Evolutionary conservation across 345 rosid genomes (phyloP), one percentile per base, ranked within the genome.

Genomic region (Eutrema japonicum): DNA sequence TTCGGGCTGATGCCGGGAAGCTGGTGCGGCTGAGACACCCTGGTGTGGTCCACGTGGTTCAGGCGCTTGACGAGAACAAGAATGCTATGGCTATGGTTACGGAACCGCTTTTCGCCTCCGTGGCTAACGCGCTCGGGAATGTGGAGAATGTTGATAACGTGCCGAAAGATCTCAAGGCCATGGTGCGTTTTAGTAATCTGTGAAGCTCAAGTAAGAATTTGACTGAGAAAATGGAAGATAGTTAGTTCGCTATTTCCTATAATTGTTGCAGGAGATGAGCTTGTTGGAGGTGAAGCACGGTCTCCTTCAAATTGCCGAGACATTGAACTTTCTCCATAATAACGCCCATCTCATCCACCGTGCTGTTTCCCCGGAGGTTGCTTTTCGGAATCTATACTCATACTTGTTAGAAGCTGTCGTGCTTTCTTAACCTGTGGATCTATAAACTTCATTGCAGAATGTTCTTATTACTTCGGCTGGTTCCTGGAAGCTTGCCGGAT

Each of bases 401-500:
- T 52, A 53, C 49, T 16, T 67, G 32, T 63, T 27, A 47, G n/a
- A 7, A 16, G 54, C 7, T 66, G 40, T 40, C 6, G 12, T 57
- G 32, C 3, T 54, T 29, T 54, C 62, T 75, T 3, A 68, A 52
- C 46, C 18, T 76, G 27, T 56, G 62, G 29, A 64, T 77, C 11
- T 32, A 8, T 14, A 30, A 33, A 72, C 48, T 30, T 48, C 32
- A 53, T 71, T 73, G 83, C 89, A 91, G 98, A 94, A 89, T 84
- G 81, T 91, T 71, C 76, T 89, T 43, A 86, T 94, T 72, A 94
- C 98, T 35, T 87, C 90, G 32, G 84, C 80, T 80, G 98, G 98
- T 72, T 95, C 98, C 29, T 94, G 98, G 98, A 94, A 94, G 81
- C 92, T 94, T 76, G 91, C 93, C 56, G 98, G 98, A 68, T 94